Evolutionary conservation across 129 eudicot species (phyloP).

Genomic region (Helichrysum umbraculigerum): DNA sequence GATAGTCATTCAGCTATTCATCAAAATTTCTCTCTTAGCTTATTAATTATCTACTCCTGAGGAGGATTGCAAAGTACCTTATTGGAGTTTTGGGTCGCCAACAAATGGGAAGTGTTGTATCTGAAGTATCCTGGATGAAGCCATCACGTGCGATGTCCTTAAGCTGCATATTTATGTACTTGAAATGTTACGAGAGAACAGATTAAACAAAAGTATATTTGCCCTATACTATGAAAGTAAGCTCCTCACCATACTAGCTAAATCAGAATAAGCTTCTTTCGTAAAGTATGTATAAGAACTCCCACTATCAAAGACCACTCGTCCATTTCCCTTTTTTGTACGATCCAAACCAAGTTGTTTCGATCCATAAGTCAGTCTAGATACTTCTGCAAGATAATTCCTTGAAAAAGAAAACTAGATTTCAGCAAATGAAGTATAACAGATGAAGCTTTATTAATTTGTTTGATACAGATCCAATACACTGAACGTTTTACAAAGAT

Average conservation of each 20-base stretch:
- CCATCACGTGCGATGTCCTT: conserved; percentile 47
- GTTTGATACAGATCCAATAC: background rate
- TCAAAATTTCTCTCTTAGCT: too few species aligned
- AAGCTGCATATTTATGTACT: conserved; percentile 43
- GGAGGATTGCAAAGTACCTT: conserved; percentile 39
- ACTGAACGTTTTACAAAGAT: background rate
- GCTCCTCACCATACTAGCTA: conserved; percentile 45
- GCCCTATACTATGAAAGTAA: background rate
- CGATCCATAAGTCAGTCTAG: conserved; percentile 54
- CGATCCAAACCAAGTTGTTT: conserved; percentile 50
- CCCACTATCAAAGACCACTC: conserved; percentile 69
- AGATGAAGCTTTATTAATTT: background rate
- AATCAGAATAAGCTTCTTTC: conserved; percentile 60
- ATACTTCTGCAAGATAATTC: conserved; percentile 56
- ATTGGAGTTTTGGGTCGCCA: conserved; percentile 62
- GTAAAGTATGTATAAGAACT: conserved; percentile 82
- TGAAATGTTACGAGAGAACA: background rate
- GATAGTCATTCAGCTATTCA: too few species aligned
- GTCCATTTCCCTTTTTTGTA: conserved; percentile 38
- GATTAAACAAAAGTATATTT: background rate
- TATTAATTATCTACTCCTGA: background rate
- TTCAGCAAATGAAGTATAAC: conserved; percentile 16
- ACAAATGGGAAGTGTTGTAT: conserved; percentile 70
- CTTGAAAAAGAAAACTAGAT: conserved; percentile 34
- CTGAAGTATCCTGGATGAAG: conserved; percentile 60